Conservation (phyloP, 371 early-diverging fungal genomes). For the Sporodiniella umbellata region DNA sequence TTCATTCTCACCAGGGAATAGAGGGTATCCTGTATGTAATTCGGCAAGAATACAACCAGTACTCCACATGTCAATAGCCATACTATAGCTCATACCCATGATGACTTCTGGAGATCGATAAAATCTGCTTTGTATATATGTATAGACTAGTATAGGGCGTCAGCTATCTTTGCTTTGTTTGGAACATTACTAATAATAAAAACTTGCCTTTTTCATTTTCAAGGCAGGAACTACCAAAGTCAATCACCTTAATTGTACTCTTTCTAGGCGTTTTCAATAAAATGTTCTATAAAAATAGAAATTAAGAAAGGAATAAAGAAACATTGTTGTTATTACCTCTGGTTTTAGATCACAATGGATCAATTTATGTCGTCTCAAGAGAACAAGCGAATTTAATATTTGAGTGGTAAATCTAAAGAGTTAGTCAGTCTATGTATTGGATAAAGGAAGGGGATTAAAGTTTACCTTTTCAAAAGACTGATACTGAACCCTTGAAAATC, state of each 20-base stretch:
- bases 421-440: too few species aligned
- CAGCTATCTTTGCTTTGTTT: background rate
- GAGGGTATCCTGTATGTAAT: conserved; percentile 78
- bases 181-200: too few species aligned
- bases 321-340: conserved; percentile 41
- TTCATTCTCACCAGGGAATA: conserved; percentile 96
- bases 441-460: background rate
- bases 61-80: conserved; percentile 98
- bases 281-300: conserved; percentile 45
- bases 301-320: background rate
- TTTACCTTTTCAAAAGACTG: conserved; percentile 56
- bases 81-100: conserved; percentile 74
- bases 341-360: conserved; percentile 94
- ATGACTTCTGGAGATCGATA: conserved; percentile 99
- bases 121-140: conserved; percentile 95
- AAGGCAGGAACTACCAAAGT: conserved; percentile 87
- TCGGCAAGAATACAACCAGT: conserved; percentile 98
- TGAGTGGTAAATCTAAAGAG: conserved; percentile 63
- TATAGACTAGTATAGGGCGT: conserved; percentile 63
- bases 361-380: conserved; percentile 62
- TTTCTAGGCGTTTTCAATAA: conserved; percentile 54
- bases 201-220: conserved; percentile 54
- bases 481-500: conserved; percentile 77
- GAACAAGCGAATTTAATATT: conserved; percentile 66
- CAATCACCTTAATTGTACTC: conserved; percentile 84